Percentiles rank a stretch among this genome's conserved stretches.
phyloP scores from a whole-genome alignment of 2,329 filamentous ascomycete species.

The Fusarium continuum region DNA sequence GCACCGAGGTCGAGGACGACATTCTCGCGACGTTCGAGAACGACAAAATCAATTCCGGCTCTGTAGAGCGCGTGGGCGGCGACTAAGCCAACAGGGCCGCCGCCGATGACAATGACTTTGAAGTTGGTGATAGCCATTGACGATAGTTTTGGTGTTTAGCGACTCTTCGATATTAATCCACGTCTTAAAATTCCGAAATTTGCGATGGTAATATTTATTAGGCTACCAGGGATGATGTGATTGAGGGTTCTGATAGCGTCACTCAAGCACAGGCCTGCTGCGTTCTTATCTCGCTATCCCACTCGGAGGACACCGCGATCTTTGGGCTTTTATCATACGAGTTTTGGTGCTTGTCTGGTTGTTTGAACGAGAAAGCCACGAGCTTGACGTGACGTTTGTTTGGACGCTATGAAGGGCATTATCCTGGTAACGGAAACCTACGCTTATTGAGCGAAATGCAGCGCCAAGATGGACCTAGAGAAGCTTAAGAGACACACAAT shows the following conservation, averaged over 20 bases:
- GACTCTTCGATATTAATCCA: not conserved
- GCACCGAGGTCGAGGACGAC: conserved; percentile 45
- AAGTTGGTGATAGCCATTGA: not conserved
- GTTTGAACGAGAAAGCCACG: not conserved
- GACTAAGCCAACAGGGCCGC: conserved; percentile 42
- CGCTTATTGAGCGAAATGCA: no score
- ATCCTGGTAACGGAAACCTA: no score
- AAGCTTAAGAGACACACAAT: no score
- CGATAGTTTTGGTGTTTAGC: not conserved
- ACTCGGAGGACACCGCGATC: not conserved
- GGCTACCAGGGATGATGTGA: not conserved
- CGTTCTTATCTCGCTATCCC: not conserved
- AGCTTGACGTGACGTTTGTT: no score
- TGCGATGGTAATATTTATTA: not conserved
- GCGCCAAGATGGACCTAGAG: no score
- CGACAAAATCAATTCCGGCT: conserved; percentile 50
- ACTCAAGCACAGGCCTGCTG: not conserved
- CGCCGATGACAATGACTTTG: conserved; percentile 42
- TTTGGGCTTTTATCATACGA: not conserved
- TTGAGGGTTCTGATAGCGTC: not conserved
- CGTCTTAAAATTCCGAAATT: not conserved
- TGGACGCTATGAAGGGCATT: no score
- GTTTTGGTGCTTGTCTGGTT: not conserved
- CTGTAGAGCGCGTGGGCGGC: conserved; percentile 41
- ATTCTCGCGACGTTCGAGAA: conserved; percentile 48